Evolutionary conservation across 805 yeast genomes (phyloP), one percentile per base, ranked within the genome.

Genomic region (Millerago galiae): DNA sequence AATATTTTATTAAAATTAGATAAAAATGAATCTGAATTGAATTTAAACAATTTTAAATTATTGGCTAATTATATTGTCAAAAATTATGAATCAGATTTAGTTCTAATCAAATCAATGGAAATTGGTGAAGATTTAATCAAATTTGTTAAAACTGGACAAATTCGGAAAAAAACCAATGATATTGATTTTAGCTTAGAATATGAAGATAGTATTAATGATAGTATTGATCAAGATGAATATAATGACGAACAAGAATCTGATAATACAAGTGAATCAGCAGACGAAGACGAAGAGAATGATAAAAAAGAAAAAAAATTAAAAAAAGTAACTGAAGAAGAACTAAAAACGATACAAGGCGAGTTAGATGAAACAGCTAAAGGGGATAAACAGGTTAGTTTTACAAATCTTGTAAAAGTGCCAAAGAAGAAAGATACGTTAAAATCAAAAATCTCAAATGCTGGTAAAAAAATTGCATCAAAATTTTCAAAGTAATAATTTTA

Each of bases 121-220:
- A 26, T 48, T 59, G 41, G 45, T 10, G 38, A 37, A 17, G 58
- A 53, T 35, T 42, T 53, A 28, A 51, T 51, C 31, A 48, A 39
- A 16, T 44, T 38, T 33, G 42, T 50, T 27, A 56, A 52, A 5
- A 28, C 48, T 59, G 41, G 45, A 6, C 34, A 36, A 21, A 27
- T 28, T 29, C 34, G 40, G 24, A 35, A 40, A 14, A 13, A 62
- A 14, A 4, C 60, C 37, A 72, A 72, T 53, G 77, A 71, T 41
- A 76, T 69, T 43, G 43, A 48, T 40, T 41, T 37, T 2, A 49
- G 50, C 27, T 34, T 45, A 18, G 52, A 38, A 9, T 18, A 25
- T 14, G 44, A 37, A 11, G 32, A 25, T 6, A 26, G 39, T 18
- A 9, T 30, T 12, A 41, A 29, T 14, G 38, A 47, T 42, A 15